These are phyloP conservation scores for Boletus tylopilopsis DNA, from an alignment of 768 basidiomycete genomes.

Conservation along the genomic window DNA sequence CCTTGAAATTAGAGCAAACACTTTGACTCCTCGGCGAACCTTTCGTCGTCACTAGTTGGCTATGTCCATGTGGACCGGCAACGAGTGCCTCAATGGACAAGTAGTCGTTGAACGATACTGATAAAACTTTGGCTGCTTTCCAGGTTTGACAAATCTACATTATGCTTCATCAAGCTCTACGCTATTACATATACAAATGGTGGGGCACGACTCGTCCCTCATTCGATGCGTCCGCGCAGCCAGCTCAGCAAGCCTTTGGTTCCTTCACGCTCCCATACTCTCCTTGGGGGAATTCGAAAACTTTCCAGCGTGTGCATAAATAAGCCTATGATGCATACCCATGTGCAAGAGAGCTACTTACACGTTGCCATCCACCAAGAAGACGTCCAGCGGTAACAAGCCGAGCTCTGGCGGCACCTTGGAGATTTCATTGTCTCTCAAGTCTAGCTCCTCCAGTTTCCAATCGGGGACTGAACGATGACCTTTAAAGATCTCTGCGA, in stretches of 20 bases:
- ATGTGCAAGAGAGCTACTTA: slow-evolving; percentile 38
- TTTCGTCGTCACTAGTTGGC: too few relatives aligned
- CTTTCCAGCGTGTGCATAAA: slow-evolving; percentile 32
- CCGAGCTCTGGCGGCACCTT: slow-evolving; percentile 69
- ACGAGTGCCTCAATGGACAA: too few relatives aligned
- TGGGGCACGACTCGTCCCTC: slow-evolving; percentile 5
- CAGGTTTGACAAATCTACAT: neutral
- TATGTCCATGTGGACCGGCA: too few relatives aligned
- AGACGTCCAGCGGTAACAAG: slow-evolving; percentile 71
- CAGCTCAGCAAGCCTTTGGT: slow-evolving; percentile 78
- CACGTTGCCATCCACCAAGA: slow-evolving; percentile 83
- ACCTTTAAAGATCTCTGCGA: slow-evolving; percentile 65
- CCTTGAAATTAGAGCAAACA: neutral
- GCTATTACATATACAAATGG: slow-evolving; percentile 4
- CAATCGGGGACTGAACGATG: slow-evolving; percentile 60
- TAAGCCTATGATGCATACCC: neutral
- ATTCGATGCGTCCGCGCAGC: slow-evolving; percentile 73
- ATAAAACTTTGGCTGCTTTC: too few relatives aligned
- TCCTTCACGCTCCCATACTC: slow-evolving; percentile 85
- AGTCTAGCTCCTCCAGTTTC: slow-evolving; percentile 79
- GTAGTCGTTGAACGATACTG: too few relatives aligned
- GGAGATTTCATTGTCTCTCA: slow-evolving; percentile 77
- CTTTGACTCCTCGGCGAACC: too few relatives aligned
- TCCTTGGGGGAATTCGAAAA: slow-evolving; percentile 76
- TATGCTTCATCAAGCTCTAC: neutral